Base-by-base conservation (phyloP, 1,139 yeast species). In the Kodamaea derodonti region DNA sequence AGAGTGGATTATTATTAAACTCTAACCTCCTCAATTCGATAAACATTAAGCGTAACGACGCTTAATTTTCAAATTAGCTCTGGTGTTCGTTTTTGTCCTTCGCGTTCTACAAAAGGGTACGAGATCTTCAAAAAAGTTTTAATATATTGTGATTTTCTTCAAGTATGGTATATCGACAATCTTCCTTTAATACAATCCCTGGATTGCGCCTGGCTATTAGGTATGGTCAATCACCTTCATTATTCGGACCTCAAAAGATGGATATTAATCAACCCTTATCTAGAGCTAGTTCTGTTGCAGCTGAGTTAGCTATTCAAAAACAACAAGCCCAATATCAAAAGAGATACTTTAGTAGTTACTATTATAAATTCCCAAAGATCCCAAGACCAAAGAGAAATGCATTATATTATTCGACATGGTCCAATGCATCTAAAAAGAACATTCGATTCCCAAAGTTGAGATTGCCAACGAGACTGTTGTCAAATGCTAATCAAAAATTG, bases 351-450 rank as follows among this genome's bases (percentile, higher is more conserved):
- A 40, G 52, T 33, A 49, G 52, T 22, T 62, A 56, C 41, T 67
- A 65, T 41, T 72, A 74, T 45, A 68, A 63, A 16, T 76, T 80
- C 47, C 83, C 85, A 2, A 65, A 67, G 40, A 75, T 80, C 35
- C 84, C 86, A 2, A 64, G 84, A 41, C 84, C 86, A 5, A 78
- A 76, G 54, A 58, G 84, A 40, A 75, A 72, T 39, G 71, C 72
- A 4, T 62, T 76, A 34, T 78, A 78, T 52, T 77, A 78, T 57
- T 69, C 76, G 28, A 61, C 57, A 24, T 69, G 69, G 76, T 47
- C 47, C 25, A 41, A 40, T 27, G 50, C 51, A n/a, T 28, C 49
- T 17, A 15, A 14, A 13, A 47, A 45, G 33, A 44, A 43, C 22
- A 42, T 55, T 30, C 45, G 49, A 20, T 43, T 62, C 16, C 65